A percentile compares a stretch with the other conserved stretches of the same genome.
These are phyloP conservation scores for Boletellus ananas DNA, from an alignment of 768 basidiomycete species.

Conservation along the genomic window DNA sequence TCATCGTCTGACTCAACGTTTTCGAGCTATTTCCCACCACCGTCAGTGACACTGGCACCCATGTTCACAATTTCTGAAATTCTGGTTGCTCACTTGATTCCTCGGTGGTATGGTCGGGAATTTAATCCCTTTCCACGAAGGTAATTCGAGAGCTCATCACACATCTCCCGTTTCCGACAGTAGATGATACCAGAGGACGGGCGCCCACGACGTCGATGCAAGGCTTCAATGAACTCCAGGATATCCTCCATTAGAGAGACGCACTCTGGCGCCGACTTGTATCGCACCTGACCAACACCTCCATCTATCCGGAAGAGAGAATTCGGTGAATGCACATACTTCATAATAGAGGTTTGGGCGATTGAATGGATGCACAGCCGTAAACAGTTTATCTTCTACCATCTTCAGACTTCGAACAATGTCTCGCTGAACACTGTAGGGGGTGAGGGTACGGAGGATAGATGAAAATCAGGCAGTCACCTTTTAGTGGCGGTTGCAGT, in stretches of 20 bases:
- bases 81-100: slow-evolving; percentile 44
- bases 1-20: slow-evolving; percentile 49
- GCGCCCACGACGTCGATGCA: slow-evolving; percentile 56
- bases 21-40: slow-evolving; percentile 33
- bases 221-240: slow-evolving; percentile 56
- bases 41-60: neutral
- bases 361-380: slow-evolving; percentile 77
- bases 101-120: slow-evolving; percentile 72
- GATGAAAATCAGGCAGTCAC: slow-evolving; percentile 32
- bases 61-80: neutral
- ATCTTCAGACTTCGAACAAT: slow-evolving; percentile 67
- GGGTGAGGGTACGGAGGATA: slow-evolving; percentile 2
- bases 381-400: slow-evolving; percentile 50
- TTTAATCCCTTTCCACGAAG: slow-evolving; percentile 65
- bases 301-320: neutral
- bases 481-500: slow-evolving; percentile 77
- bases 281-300: slow-evolving; percentile 48
- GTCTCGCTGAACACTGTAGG: slow-evolving; percentile 64
- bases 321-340: slow-evolving; percentile 32
- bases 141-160: slow-evolving; percentile 62
- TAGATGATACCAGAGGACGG: slow-evolving; percentile 75
- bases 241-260: slow-evolving; percentile 61
- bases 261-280: slow-evolving; percentile 50
- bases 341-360: slow-evolving; percentile 79
- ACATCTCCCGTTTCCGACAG: slow-evolving; percentile 63